Percentiles rank a stretch among this genome's conserved stretches.
Conservation (phyloP, 805 yeast genomes). For the Scheffersomyces ergatensis region DNA sequence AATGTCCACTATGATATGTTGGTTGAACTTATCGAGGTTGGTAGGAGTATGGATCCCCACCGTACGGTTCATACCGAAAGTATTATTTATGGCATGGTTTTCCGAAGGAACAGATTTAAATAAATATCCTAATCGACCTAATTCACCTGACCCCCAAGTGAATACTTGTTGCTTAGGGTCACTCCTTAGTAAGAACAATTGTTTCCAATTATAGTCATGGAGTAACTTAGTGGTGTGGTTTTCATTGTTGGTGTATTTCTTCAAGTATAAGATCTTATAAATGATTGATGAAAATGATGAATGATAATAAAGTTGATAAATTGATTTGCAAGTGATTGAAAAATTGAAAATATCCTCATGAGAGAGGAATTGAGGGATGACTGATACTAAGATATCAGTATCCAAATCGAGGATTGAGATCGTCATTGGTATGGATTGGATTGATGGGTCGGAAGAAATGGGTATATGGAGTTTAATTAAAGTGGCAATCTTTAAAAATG, state of each 20-base stretch:
- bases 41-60: slow-evolving; percentile 36
- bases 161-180: slow-evolving; percentile 32
- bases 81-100: slow-evolving; percentile 9
- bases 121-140: slow-evolving; percentile 48
- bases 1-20: slow-evolving; percentile 41
- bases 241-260: slow-evolving; percentile 39
- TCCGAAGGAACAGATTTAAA: slow-evolving; percentile 21
- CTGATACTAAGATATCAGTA: slow-evolving; percentile 39
- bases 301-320: slow-evolving; percentile 29
- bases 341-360: slow-evolving; percentile 41
- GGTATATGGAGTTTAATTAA: no score
- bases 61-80: slow-evolving; percentile 1
- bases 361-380: slow-evolving; percentile 29
- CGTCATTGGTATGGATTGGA: not conserved
- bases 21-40: slow-evolving; percentile 31
- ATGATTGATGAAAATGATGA: slow-evolving; percentile 27
- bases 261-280: slow-evolving; percentile 29
- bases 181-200: slow-evolving; percentile 40
- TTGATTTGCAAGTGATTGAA: slow-evolving; percentile 34
- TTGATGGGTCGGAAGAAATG: no score
- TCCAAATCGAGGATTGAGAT: slow-evolving; percentile 22
- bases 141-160: slow-evolving; percentile 49
- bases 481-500: not conserved
- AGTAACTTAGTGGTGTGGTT: slow-evolving; percentile 37
- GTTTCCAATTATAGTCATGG: slow-evolving; percentile 48